phyloP scores from a whole-genome alignment of 116 monocot genomes.

The Cymodocea nodosa region DNA sequence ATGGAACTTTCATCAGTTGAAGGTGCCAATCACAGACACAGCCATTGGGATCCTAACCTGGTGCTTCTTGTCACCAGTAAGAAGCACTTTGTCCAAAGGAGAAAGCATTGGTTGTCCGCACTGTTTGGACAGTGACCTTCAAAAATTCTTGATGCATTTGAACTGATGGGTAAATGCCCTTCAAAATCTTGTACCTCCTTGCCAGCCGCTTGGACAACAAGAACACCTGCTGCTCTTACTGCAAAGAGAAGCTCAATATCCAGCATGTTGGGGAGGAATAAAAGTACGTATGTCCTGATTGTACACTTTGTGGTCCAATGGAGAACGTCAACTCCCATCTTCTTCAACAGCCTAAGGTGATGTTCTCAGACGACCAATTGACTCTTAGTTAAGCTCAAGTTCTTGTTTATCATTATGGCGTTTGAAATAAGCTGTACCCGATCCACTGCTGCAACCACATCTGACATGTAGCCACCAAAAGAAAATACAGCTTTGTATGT shows the following conservation, averaged over 20 bases:
- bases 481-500: constrained; percentile 63
- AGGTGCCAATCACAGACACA: constrained; percentile 31
- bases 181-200: no score
- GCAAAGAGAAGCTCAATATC: constrained; percentile 67
- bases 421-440: constrained; percentile 22
- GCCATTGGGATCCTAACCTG: constrained; percentile 53
- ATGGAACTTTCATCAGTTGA: constrained; percentile 2
- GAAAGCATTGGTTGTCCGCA: constrained; percentile 25
- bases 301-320: constrained; percentile 37
- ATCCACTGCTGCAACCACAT: constrained; percentile 76
- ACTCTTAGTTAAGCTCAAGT: not conserved
- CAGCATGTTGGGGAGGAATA: constrained; percentile 54
- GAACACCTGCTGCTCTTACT: constrained; percentile 53
- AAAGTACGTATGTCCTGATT: constrained; percentile 39
- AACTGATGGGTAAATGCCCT: constrained; percentile 23
- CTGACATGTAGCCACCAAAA: constrained; percentile 77
- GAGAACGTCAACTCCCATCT: constrained; percentile 72
- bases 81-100: constrained; percentile 49
- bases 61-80: constrained; percentile 45
- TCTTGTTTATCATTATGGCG: not conserved
- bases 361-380: no score
- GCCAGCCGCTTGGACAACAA: constrained; percentile 57
- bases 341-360: constrained; percentile 67
- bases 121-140: constrained; percentile 33
- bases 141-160: constrained; percentile 22